Conservation (phyloP, 2,329 filamentous ascomycete genomes). For the Xylaria hypoxylon region DNA sequence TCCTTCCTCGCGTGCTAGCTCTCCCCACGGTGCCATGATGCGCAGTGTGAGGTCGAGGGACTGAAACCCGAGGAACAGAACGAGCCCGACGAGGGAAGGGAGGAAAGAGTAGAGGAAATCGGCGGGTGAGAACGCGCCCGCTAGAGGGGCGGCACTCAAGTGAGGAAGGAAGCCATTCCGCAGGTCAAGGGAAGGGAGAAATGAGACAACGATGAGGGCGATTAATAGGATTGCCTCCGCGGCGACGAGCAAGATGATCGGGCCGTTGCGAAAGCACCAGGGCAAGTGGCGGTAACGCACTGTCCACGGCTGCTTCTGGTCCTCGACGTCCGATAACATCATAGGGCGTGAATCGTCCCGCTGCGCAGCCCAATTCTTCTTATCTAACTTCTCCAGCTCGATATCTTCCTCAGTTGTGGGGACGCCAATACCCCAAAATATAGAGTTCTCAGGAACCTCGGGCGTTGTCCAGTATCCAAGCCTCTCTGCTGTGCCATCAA, state of each 20-base stretch:
- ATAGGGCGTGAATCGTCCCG: slow-evolving; percentile 45
- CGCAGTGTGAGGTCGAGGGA: slow-evolving; percentile 74
- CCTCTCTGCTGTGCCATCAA: slow-evolving; percentile 72
- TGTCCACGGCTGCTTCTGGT: slow-evolving; percentile 62
- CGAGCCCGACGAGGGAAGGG: slow-evolving; percentile 73
- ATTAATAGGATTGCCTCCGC: slow-evolving; percentile 70
- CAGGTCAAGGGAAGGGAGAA: slow-evolving; percentile 75
- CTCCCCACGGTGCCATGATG: slow-evolving; percentile 75
- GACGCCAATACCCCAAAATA: slow-evolving; percentile 72
- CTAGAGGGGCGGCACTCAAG: slow-evolving; percentile 69
- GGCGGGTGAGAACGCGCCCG: slow-evolving; percentile 80
- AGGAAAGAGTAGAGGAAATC: slow-evolving; percentile 89
- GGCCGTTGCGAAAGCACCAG: slow-evolving; percentile 77
- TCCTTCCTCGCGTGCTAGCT: slow-evolving; percentile 68
- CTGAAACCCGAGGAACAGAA: slow-evolving; percentile 75
- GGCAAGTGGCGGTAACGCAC: slow-evolving; percentile 77
- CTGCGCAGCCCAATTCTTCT: slow-evolving; percentile 46
- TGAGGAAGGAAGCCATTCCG: slow-evolving; percentile 77
- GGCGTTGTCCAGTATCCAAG: slow-evolving; percentile 89
- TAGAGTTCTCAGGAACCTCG: slow-evolving; percentile 66
- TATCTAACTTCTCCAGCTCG: slow-evolving; percentile 44
- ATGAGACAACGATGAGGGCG: slow-evolving; percentile 81
- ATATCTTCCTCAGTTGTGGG: slow-evolving; percentile 46
- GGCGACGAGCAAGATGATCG: slow-evolving; percentile 74
- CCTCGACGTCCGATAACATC: slow-evolving; percentile 56